phyloP scores from a whole-genome alignment of 2,329 filamentous ascomycete species.

The Phaeosphaeriaceae sp. region DNA sequence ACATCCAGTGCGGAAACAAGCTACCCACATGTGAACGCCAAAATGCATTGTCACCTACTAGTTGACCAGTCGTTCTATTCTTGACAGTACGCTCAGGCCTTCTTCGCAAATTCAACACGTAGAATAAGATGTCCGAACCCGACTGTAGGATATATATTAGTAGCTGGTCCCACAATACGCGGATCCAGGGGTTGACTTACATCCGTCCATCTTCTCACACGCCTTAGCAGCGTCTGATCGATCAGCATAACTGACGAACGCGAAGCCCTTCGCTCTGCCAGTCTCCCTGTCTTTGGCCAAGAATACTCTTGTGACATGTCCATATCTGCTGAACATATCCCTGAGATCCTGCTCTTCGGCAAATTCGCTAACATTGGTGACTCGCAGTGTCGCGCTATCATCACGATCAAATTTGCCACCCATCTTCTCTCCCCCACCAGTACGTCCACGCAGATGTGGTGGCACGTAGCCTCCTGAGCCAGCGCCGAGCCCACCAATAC shows the following conservation, averaged over 20 bases:
- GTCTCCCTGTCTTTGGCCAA: constrained; percentile 97
- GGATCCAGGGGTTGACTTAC: constrained; percentile 51
- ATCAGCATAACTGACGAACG: constrained; percentile 97
- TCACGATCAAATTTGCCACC: constrained; percentile 94
- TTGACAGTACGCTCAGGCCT: constrained; percentile 35
- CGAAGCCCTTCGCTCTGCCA: constrained; percentile 95
- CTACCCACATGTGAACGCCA: constrained; percentile 2
- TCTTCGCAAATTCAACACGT: constrained; percentile 85
- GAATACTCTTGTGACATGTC: constrained; percentile 96
- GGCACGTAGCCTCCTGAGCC: constrained; percentile 90
- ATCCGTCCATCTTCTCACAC: constrained; percentile 98
- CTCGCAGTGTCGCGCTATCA: constrained; percentile 92
- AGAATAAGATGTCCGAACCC: constrained; percentile 89
- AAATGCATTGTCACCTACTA: neutral
- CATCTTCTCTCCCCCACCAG: constrained; percentile 80
- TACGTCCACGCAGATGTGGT: constrained; percentile 86
- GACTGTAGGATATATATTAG: constrained; percentile 37
- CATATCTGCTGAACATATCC: constrained; percentile 97
- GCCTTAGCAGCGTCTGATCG: constrained; percentile 87
- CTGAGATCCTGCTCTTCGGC: constrained; percentile 94
- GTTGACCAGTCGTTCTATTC: neutral
- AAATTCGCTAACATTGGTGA: constrained; percentile 98
- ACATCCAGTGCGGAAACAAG: neutral
- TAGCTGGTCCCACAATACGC: neutral
- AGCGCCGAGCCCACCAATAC: constrained; percentile 63